A percentile compares a stretch with the other conserved stretches of the same genome.
Evolutionary conservation across 768 basidiomycete genomes (phyloP).

Genomic region (Leccinum ochraceum): DNA sequence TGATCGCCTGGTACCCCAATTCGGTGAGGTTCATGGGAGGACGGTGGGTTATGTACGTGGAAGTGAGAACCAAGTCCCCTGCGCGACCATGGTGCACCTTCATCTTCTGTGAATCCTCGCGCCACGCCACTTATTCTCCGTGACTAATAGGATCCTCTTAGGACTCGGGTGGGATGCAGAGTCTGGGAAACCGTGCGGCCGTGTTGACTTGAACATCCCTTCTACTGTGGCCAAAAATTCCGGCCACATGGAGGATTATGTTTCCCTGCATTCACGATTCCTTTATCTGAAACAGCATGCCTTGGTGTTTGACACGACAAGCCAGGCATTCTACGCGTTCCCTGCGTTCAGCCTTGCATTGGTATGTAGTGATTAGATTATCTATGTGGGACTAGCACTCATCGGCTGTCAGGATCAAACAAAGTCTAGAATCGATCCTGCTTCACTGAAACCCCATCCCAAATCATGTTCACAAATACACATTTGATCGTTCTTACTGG

Average conservation of each 20-base stretch:
- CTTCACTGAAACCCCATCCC: background rate
- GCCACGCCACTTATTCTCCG: background rate
- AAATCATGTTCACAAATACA: background rate
- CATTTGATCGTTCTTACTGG: background rate
- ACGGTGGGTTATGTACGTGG: background rate
- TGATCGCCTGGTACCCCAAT: background rate
- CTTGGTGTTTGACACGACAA: background rate
- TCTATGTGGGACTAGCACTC: background rate
- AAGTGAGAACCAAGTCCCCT: background rate
- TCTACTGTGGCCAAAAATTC: background rate
- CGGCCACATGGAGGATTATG: no score
- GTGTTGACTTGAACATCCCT: background rate
- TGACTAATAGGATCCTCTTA: background rate
- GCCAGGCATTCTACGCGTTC: background rate
- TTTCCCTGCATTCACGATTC: background rate
- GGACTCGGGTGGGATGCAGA: background rate
- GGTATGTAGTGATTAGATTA: background rate
- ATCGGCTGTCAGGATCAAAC: background rate
- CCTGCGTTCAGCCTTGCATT: no score
- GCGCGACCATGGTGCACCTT: background rate
- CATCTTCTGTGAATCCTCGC: background rate
- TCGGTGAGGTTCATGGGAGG: background rate
- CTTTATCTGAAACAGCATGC: background rate
- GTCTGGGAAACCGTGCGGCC: background rate
- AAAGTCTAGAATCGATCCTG: background rate